phyloP scores from a whole-genome alignment of 208 protist species.

The Novymonas esmeraldas region DNA sequence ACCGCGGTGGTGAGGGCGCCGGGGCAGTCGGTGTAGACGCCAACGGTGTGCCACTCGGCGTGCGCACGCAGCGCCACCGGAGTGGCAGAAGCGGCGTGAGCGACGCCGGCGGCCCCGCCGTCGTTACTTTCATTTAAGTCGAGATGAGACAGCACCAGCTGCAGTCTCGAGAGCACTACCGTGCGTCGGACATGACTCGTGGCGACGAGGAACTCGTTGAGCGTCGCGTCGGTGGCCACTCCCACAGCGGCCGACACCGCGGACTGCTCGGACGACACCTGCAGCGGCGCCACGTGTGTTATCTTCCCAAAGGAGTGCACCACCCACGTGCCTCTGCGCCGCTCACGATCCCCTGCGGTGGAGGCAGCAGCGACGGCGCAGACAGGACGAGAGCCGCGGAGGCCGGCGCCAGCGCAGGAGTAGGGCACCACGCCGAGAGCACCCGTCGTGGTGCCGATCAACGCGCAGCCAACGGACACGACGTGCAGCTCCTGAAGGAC shows the following conservation, averaged over 20 bases:
- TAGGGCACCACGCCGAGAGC: slow-evolving; percentile 16
- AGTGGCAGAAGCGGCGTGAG: not conserved
- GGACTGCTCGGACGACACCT: too few relatives aligned
- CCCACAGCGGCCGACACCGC: too few relatives aligned
- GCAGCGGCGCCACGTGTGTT: slow-evolving; percentile 11
- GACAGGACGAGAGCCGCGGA: not conserved
- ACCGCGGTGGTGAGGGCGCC: slow-evolving; percentile 21
- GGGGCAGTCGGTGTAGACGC: slow-evolving; percentile 17
- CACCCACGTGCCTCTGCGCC: not conserved
- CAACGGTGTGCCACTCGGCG: slow-evolving; percentile 9
- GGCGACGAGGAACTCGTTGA: slow-evolving; percentile 17
- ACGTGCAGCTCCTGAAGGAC: not conserved
- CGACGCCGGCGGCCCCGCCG: too few relatives aligned
- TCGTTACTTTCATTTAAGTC: too few relatives aligned
- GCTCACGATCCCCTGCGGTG: not conserved
- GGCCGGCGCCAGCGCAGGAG: not conserved
- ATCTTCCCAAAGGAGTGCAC: slow-evolving; percentile 19
- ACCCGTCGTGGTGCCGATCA: slow-evolving; percentile 24
- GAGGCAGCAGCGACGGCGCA: not conserved
- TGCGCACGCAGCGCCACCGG: not conserved
- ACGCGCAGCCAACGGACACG: slow-evolving; percentile 4
- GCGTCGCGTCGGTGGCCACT: not conserved
- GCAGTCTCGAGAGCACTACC: slow-evolving; percentile 21
- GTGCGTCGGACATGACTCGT: slow-evolving; percentile 19
- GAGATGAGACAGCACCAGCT: not conserved